Evolutionary conservation across 352 stramenopile species (phyloP), one percentile per base, ranked within the genome.

Genomic region (Chrysophaeum taylorii): DNA sequence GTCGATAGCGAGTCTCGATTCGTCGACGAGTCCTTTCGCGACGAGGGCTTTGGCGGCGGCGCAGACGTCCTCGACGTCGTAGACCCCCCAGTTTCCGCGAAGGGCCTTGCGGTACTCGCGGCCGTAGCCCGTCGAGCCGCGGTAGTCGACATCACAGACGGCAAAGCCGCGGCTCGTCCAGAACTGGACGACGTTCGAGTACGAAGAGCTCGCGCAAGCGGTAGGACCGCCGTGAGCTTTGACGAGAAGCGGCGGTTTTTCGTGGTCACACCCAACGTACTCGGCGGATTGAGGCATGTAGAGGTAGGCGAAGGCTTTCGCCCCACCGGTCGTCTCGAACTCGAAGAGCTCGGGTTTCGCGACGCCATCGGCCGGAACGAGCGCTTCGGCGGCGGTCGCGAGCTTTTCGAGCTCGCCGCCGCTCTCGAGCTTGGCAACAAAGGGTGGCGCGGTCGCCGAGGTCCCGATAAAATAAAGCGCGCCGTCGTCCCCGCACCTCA

Each of bases 151-250:
- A 70, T 86, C 81, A 29, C 84, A 69, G 9, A 85, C 73, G 43
- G 79, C 81, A 77, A 85, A 86, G n/a, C 81, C 81, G 54, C 81
- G 72, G 52, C 71, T 78, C 25, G 79, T 84, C 79, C 79, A 86
- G 75, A 74, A 86, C 70, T 86, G 81, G 62, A 85, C 82, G 37
- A 60, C 72, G 2, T 74, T 37, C 54, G 76, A 76, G 57, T 83
- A 86, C n/a, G 72, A 76, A 4, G 78, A 81, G 18, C 68, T 62
- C 25, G 79, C 80, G 39, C 76, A 78, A 15, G 74, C 68, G 18
- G 78, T 86, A 33, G 79, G 79, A 45, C 80, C 80, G 68, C 82
- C 82, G 70, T 87, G 82, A 21, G 75, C 79, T 62, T 87, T 87
- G 2, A 87, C 80, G 23, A 87, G 63, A 7, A 87, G 70, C 42